Conservation (phyloP, 2,329 filamentous ascomycete species). For the Xylariaceae sp. region DNA sequence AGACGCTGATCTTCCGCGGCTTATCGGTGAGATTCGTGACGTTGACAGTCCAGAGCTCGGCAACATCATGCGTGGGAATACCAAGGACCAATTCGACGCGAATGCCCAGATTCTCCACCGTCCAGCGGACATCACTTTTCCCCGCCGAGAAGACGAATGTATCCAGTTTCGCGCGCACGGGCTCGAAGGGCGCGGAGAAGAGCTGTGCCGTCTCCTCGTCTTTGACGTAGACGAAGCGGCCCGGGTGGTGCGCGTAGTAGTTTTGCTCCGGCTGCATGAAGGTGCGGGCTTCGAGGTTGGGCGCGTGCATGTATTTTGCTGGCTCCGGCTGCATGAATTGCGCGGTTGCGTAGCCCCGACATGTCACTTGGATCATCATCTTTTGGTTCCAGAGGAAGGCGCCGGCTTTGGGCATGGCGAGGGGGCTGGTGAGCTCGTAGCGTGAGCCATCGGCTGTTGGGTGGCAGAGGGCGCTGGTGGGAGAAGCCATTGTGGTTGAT, state of each 20-base stretch:
- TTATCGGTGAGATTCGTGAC: conserved; percentile 45
- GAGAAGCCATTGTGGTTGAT: too few species aligned
- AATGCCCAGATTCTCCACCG: conserved; percentile 45
- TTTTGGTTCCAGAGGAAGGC: conserved; percentile 56
- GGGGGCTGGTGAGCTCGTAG: conserved; percentile 52
- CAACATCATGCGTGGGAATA: conserved; percentile 49
- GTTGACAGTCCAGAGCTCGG: conserved; percentile 50
- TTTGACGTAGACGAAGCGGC: conserved; percentile 55
- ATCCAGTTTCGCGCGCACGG: conserved; percentile 44
- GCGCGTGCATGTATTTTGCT: conserved; percentile 54
- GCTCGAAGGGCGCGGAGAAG: conserved; percentile 53
- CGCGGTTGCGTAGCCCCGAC: conserved; percentile 52
- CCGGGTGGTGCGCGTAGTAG: conserved; percentile 54
- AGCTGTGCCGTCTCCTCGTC: conserved; percentile 44
- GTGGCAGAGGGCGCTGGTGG: conserved; percentile 5
- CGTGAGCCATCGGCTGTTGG: conserved; percentile 44
- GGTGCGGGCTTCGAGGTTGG: conserved; percentile 52
- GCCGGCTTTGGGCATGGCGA: conserved; percentile 50
- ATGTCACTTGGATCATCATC: conserved; percentile 58
- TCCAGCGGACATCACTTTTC: conserved; percentile 52
- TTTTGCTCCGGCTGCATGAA: conserved; percentile 58
- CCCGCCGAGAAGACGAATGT: conserved; percentile 49
- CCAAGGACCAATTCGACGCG: conserved; percentile 47
- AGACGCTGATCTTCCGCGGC: conserved; percentile 45
- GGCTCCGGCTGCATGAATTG: conserved; percentile 59